Evolutionary conservation across 2,329 filamentous ascomycete genomes (phyloP).

Genomic region (Fusarium agapanthi): DNA sequence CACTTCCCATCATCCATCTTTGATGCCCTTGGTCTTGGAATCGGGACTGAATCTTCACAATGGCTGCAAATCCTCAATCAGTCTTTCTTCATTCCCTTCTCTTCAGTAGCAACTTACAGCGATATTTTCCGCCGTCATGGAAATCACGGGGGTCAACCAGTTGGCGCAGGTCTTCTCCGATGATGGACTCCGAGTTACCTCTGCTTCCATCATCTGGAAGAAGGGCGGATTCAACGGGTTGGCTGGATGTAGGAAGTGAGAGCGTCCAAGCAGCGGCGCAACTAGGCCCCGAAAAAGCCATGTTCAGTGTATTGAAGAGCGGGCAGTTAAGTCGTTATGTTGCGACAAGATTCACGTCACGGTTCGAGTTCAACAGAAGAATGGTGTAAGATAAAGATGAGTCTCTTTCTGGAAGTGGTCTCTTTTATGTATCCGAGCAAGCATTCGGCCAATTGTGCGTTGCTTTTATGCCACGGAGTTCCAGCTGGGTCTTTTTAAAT

Average conservation of each 20-base stretch:
- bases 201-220: neutral
- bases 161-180: neutral
- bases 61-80: neutral
- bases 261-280: neutral
- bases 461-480: neutral
- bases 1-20: slow-evolving; percentile 36
- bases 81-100: neutral
- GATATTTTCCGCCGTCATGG: neutral
- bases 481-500: neutral
- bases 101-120: neutral
- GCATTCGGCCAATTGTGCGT: too few species aligned
- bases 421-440: neutral
- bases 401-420: too few species aligned
- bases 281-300: neutral
- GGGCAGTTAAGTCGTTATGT: neutral
- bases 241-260: neutral
- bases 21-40: slow-evolving; percentile 1
- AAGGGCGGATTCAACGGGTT: neutral
- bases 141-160: neutral
- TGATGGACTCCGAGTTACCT: neutral
- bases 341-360: neutral
- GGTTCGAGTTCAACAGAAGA: too few species aligned
- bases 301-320: neutral
- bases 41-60: slow-evolving; percentile 30
- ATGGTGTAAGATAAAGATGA: neutral